Base-by-base conservation (phyloP, 306 rosid genomes). In the Ormosia emarginata region DNA sequence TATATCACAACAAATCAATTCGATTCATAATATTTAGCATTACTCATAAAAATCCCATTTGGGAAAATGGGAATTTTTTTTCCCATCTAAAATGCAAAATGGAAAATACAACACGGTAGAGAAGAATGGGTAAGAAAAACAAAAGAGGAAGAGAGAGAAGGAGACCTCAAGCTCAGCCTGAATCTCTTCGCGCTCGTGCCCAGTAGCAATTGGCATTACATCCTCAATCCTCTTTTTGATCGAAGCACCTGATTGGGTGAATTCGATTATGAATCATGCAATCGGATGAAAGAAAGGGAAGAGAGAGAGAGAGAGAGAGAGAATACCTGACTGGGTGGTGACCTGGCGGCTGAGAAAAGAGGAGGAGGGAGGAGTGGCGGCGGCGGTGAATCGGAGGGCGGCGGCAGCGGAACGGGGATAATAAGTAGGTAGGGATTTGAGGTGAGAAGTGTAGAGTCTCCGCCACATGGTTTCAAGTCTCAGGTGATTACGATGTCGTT, bases 161-260 rank as follows among this genome's bases (percentile, higher is more conserved):
- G n/a, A 59, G 18, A 94, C 98, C 93, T 90, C 74, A 76, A 88
- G 85, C n/a, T 88, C 89, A 44, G 98, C 98, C 65, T 86, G 93
- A 84, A 91, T 88, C 93, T 95, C 98, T 90, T 95, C 97, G 8
- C 91, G 98, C 90, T 95, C 98, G 81, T 93, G 96, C 12, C 98
- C 98, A 4, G 99, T 95, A 7, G 97, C 99, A 69, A 95, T 95
- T 13, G 99, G 98, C 85, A 91, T 46, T 58, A 93, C 87, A 81
- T 93, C 97, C 85, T 93, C 98, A 52, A 92, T 91, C 86, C 83
- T 95, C 88, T 83, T 91, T 86, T 82, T 92, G 55, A 89, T 9
- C 13, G 84, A 44, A 76, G 59, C 78, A 76, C 78, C 88, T 24
- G 24, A 24, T 24, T n/a, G 41, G 44, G 55, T 17, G 34, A 66